Base-by-base conservation (phyloP, 768 basidiomycete genomes). In the Rickenella mellea region DNA sequence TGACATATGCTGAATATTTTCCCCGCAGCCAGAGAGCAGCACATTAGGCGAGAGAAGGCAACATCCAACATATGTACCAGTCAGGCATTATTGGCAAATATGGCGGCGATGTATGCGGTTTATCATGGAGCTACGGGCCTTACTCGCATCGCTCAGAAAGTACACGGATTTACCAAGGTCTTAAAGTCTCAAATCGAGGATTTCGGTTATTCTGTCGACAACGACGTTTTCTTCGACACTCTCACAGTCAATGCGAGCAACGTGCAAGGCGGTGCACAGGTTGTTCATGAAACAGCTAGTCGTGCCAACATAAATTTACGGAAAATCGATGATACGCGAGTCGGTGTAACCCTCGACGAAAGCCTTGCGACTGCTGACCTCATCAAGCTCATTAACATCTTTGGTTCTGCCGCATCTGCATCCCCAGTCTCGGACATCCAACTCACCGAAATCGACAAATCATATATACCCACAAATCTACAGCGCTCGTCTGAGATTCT, bases 41-140 rank as follows among this genome's bases (percentile, higher is more conserved):
- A 96, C 55, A 96, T 97, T 49, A 84, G 94, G 45, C 85, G 94
- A 17, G 94, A 99, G 60, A 97, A 92, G 66, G 94, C 96, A 0
- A 99, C 96, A 4, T 92, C 88, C 56, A 98, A 98, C 57, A 96
- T 99, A 45, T 99, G 96, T 59, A 99, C 96, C 5, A 89, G 87
- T 51, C 93, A 99, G 64, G 96, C 91, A 0, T 77, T 99, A 14
- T 83, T 99, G 21, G 96, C 96, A 15, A 99, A 99, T 64, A 97
- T 97, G 90, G 90, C 96, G 15, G 92, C 93, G 27, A 97, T 99
- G 94, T 92, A 91, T 56, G 92, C 92, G 5, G 78, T 97, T 17
- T 98, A 96, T 60, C 96, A 99, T 55, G 96, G 96, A 9, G 86
- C 96, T 0, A 71, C 68, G 32, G 92, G 93, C 44, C 71, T 99